These are phyloP conservation scores for Panaeolus papilionaceus DNA, from an alignment of 768 basidiomycete species.

Conservation along the genomic window DNA sequence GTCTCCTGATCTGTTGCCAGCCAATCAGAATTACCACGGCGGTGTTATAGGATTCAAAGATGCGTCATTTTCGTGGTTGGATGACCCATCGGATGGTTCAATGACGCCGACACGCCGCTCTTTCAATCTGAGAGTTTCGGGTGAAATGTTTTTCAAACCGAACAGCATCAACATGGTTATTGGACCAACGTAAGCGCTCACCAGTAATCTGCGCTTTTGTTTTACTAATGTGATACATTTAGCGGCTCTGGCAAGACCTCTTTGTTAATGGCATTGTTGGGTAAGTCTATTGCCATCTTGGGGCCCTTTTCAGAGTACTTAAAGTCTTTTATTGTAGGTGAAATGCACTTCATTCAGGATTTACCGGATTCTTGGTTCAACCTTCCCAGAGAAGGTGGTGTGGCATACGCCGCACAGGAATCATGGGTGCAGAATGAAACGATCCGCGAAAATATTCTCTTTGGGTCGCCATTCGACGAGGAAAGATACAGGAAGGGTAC, in stretches of 20 bases:
- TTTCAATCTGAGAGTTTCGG: conserved; percentile 57
- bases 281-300: conserved; percentile 6
- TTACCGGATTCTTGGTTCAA: conserved; percentile 63
- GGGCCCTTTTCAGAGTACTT: neutral
- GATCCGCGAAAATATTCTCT: conserved; percentile 78
- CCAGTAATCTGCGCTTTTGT: conserved; percentile 77
- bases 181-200: conserved; percentile 82
- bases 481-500: conserved; percentile 65
- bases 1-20: neutral
- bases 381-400: conserved; percentile 65
- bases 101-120: conserved; percentile 48
- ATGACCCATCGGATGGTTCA: conserved; percentile 32
- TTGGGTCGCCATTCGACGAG: conserved; percentile 75
- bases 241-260: conserved; percentile 46
- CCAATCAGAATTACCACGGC: neutral
- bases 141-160: conserved; percentile 74
- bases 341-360: conserved; percentile 62
- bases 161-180: conserved; percentile 83
- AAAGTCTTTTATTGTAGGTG: conserved; percentile 37
- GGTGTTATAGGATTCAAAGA: conserved; percentile 56
- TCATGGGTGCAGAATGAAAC: conserved; percentile 82
- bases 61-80: conserved; percentile 61
- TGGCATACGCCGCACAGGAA: conserved; percentile 80
- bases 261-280: conserved; percentile 30
- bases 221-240: conserved; percentile 51